A percentile compares a stretch with the other conserved stretches of the same genome.
Evolutionary conservation across 441 rosid species (phyloP).

Genomic region (Jatropha podagrica): DNA sequence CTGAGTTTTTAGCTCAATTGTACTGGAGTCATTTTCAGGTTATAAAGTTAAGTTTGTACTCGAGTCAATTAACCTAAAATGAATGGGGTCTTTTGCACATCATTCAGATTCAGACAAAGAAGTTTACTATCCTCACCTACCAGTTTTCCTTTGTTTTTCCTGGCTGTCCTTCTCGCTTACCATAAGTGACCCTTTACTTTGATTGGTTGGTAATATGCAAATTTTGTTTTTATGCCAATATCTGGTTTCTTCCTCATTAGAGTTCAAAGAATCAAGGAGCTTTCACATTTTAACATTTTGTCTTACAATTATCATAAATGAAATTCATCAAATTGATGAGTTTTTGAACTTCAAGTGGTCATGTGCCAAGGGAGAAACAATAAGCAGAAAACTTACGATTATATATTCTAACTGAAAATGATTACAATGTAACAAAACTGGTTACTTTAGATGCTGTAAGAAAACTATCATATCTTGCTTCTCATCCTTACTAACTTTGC

Average conservation of each 20-base stretch:
- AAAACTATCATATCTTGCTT: slow-evolving; percentile 61
- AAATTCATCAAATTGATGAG: background rate
- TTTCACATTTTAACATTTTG: no score
- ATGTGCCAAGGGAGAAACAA: background rate
- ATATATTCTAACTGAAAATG: slow-evolving; percentile 22
- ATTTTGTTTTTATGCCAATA: background rate
- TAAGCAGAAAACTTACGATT: slow-evolving; percentile 11
- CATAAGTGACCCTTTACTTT: background rate
- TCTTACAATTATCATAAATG: slow-evolving; percentile 4
- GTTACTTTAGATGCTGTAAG: slow-evolving; percentile 6
- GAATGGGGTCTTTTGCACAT: slow-evolving; percentile 9
- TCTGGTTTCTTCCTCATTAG: background rate
- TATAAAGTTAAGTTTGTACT: no score
- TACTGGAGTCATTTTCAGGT: no score
- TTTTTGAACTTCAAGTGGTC: background rate
- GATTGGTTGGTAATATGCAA: background rate
- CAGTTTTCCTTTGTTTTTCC: background rate
- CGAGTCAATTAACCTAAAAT: no score
- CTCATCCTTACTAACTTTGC: slow-evolving; percentile 89
- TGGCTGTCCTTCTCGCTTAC: slow-evolving; percentile 13
- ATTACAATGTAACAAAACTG: slow-evolving; percentile 35
- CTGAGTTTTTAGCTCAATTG: no score
- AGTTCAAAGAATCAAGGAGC: background rate
- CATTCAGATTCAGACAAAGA: slow-evolving; percentile 18
- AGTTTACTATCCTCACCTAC: slow-evolving; percentile 25